Evolutionary conservation across 306 rosid genomes (phyloP), one percentile per base, ranked within the genome.

Genomic region (Argentina anserina): DNA sequence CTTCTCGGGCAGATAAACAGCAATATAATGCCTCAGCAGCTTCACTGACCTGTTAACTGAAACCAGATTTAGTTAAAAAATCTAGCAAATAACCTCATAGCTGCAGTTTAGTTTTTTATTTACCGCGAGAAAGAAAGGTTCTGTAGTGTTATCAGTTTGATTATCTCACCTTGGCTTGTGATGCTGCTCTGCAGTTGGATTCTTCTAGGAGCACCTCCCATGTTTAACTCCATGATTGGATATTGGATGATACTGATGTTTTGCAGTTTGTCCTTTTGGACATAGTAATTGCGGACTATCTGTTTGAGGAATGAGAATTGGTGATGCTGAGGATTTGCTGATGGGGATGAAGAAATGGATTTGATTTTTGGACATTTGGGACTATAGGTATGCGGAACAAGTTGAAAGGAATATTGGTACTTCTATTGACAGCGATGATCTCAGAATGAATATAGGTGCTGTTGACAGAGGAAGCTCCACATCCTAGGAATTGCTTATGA

Each of bases 121-220:
- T 14, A 28, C n/a, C 17, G 42, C 37, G 1, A 40, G 34, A 52
- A 52, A 79, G 80, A 62, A 53, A 75, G 25, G 50, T 46, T 17
- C 52, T 20, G 20, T 49, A 6, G 26, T 31, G 28, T 25, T 59
- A 37, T 63, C 68, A 66, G 62, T 71, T 58, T 55, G 50, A 67
- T 68, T 73, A 64, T 71, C 87, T 87, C 71, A 86, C 90, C 92
- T 82, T 82, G 69, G 72, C 43, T 47, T 62, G 21, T 23, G 50
- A 65, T 65, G 46, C 69, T 11, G 69, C 50, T 39, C 10, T 40
- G 69, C 69, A 40, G 50, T 65, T 18, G 69, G 69, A 39, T 64
- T 64, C 69, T 64, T 64, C 69, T 64, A 0, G 69, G 47, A 64
- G 69, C 69, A 64, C n/a, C 69, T 21, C 20, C 50, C 33, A 11